phyloP scores from a whole-genome alignment of 768 basidiomycete species.

The Termitomyces sp. region DNA sequence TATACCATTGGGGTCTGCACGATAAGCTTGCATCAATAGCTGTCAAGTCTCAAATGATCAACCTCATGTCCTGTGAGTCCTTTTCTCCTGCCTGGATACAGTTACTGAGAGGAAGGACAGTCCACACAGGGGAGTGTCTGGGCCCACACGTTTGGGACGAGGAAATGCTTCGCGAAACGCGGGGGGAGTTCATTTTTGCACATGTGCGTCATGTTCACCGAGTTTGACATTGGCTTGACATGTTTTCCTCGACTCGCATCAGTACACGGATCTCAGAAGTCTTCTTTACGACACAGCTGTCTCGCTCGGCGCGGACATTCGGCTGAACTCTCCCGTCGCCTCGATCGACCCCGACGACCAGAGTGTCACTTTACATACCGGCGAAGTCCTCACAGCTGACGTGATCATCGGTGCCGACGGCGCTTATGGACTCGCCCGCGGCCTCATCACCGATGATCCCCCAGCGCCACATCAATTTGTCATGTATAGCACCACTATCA shows the following conservation, averaged over 20 bases:
- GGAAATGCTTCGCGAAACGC: slow-evolving; percentile 45
- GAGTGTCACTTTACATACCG: slow-evolving; percentile 33
- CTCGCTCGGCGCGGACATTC: slow-evolving; percentile 40
- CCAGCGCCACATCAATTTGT: slow-evolving; percentile 22
- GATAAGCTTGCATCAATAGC: slow-evolving; percentile 18
- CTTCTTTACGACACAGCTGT: slow-evolving; percentile 46
- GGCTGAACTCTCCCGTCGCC: slow-evolving; percentile 29
- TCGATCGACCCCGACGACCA: slow-evolving; percentile 25
- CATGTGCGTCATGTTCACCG: slow-evolving; percentile 31
- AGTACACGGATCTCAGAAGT: slow-evolving; percentile 48
- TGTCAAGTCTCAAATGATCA: slow-evolving; percentile 22
- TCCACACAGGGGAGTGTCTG: slow-evolving; percentile 45
- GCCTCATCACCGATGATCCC: slow-evolving; percentile 19
- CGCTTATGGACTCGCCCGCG: slow-evolving; percentile 3
- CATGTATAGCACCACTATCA: slow-evolving; percentile 45
- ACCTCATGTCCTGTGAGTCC: slow-evolving; percentile 16
- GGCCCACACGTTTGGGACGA: slow-evolving; percentile 51
- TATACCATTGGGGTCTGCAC: slow-evolving; percentile 52
- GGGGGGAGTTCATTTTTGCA: slow-evolving; percentile 34
- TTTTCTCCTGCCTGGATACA: background rate
- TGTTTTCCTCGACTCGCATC: background rate
- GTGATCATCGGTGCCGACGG: slow-evolving; percentile 62
- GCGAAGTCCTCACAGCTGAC: slow-evolving; percentile 42
- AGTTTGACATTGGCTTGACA: slow-evolving; percentile 18
- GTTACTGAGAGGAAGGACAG: slow-evolving; percentile 24